phyloP scores from a whole-genome alignment of 345 rosid species.

The Cardiospermum halicacabum region DNA sequence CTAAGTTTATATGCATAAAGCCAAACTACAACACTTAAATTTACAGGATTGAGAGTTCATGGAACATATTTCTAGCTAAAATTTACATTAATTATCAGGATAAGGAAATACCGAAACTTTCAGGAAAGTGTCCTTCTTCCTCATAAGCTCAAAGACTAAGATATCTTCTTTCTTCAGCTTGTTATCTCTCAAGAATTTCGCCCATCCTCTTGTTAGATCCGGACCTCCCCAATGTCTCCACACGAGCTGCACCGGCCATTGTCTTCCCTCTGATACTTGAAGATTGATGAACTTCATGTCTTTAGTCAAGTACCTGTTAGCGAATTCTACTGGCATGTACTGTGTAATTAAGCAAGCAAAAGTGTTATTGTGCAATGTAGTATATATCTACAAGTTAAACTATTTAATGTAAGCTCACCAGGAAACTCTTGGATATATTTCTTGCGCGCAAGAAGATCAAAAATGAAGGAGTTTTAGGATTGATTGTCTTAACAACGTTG shows the following conservation, averaged over 20 bases:
- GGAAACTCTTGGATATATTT: neutral
- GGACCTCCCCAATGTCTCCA: neutral
- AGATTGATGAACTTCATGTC: constrained; percentile 14
- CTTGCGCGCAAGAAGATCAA: neutral
- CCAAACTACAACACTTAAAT: neutral
- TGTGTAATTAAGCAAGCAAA: neutral
- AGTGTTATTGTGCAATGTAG: neutral
- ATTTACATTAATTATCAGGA: neutral
- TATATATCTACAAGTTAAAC: neutral
- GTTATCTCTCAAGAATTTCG: neutral
- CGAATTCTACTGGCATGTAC: constrained; percentile 23
- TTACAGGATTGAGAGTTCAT: neutral
- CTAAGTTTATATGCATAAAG: neutral
- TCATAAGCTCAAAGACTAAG: constrained; percentile 4
- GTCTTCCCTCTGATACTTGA: constrained; percentile 24
- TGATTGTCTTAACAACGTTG: neutral
- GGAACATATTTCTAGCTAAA: neutral
- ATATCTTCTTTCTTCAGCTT: neutral
- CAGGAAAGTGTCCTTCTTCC: neutral
- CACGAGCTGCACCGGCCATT: neutral
- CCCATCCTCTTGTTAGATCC: constrained; percentile 18
- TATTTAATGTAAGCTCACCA: constrained; percentile 5
- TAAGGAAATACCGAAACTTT: constrained; percentile 7
- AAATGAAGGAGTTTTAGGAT: neutral
- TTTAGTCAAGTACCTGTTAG: constrained; percentile 10